Evolutionary conservation across 352 stramenopile species (phyloP), one percentile per base, ranked within the genome.

Genomic region (Blastocystis sp.): DNA sequence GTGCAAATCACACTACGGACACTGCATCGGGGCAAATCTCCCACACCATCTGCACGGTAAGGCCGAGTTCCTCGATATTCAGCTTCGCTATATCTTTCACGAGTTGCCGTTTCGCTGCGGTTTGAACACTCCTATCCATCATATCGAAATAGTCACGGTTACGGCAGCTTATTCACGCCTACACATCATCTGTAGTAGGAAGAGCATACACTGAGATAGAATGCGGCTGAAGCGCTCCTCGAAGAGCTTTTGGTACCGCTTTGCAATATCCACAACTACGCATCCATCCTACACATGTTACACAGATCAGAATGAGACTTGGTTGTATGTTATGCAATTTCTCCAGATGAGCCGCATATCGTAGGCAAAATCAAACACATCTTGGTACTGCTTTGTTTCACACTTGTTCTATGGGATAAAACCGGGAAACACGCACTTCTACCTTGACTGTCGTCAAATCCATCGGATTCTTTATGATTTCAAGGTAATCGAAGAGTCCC

Each of bases 361-460:
- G n/a, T 84, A 84, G 19, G 74, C 74, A 84, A 84, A 84, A 17
- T 84, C 74, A 34, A 56, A 84, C 1, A 62, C 45, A 41, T 23
- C 48, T 84, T 67, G 67, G n/a, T 84, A 84, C 28, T 84, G n/a
- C 28, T 56, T 53, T 17, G 67, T 53, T 9, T 38, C n/a, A 17
- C 67, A 59, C 17, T 84, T 84, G 14, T 45, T 84, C 74, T 84
- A 59, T 0, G 17, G 10, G 41, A 43, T 59, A 28, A 59, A 45
- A 41, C 2, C 1, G n/a, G 43, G 19, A 2, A 70, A 38, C 7
- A 2, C 0, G 14, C 48, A 19, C 9, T 34, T 19, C 38, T 0
- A 84, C 74, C 34, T 84, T 84, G 9, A 84, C 56, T 23, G 74
- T 84, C n/a, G 74, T 70, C 45, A 84, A 84, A 69, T 84, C 74